Evolutionary conservation across 768 basidiomycete genomes (phyloP).

Genomic region (Mycena leptocephala): DNA sequence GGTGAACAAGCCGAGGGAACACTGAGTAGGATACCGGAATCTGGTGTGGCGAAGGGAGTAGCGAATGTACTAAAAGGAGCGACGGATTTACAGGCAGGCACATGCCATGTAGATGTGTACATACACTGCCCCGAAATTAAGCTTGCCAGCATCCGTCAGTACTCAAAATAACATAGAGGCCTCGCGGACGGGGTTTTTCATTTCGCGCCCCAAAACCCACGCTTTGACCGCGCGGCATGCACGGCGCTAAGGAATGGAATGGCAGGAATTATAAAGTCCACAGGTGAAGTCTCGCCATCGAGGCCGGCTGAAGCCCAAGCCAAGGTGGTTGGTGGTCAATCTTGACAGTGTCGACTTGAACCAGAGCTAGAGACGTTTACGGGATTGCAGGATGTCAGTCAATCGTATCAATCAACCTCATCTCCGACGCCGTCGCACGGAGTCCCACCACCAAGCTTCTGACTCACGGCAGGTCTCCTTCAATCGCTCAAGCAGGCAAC

Average conservation of each 20-base stretch:
- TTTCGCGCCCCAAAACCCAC: conserved; percentile 12
- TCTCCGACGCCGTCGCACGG: conserved; percentile 4
- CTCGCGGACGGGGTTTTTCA: not conserved
- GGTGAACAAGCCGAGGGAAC: not conserved
- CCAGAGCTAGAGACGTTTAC: not conserved
- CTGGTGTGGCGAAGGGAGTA: not conserved
- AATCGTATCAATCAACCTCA: conserved; percentile 21
- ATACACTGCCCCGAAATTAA: not conserved
- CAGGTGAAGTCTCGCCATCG: conserved; percentile 9
- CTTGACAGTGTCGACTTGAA: conserved; percentile 11
- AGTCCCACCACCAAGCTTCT: too few species aligned
- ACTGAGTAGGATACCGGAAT: not conserved
- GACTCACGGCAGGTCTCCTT: too few species aligned
- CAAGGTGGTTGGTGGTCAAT: conserved; percentile 15
- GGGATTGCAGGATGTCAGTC: conserved; percentile 8
- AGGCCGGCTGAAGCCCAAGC: conserved; percentile 13
- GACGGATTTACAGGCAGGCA: not conserved
- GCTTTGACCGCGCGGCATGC: conserved; percentile 10
- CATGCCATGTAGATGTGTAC: not conserved
- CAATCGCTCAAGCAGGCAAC: conserved; percentile 7
- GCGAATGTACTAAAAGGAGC: not conserved
- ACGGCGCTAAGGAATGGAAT: conserved; percentile 11
- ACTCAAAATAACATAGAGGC: conserved; percentile 3
- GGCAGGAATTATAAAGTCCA: not conserved
- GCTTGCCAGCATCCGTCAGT: not conserved